Evolutionary conservation across 768 basidiomycete genomes (phyloP).

Genomic region (Mycena indigotica): DNA sequence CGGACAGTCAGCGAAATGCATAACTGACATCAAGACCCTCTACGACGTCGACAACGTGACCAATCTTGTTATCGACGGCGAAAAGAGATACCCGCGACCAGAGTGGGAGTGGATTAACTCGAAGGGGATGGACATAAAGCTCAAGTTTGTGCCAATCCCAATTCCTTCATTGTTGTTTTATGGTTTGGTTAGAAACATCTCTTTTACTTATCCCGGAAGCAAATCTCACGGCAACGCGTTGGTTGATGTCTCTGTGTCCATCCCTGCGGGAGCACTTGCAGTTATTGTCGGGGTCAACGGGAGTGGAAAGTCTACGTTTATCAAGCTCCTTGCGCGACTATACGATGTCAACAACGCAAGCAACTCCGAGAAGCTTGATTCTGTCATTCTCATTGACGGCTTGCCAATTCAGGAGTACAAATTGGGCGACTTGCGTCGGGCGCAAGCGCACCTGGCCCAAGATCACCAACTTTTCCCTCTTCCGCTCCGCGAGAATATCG

Average conservation of each 20-base stretch:
- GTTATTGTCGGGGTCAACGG: slow-evolving; percentile 41
- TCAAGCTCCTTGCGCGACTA: slow-evolving; percentile 35
- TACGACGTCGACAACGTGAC: slow-evolving; percentile 24
- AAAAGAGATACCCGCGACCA: slow-evolving; percentile 26
- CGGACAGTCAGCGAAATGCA: slow-evolving; percentile 11
- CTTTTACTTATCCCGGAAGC: slow-evolving; percentile 31
- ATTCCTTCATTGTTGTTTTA: too few species aligned
- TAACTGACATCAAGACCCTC: slow-evolving; percentile 26
- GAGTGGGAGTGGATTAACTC: slow-evolving; percentile 8
- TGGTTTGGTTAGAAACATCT: too few species aligned
- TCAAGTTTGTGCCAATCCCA: slow-evolving; percentile 7
- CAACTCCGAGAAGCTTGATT: background rate
- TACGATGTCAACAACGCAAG: slow-evolving; percentile 27
- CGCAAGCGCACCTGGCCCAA: slow-evolving; percentile 39
- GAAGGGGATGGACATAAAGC: slow-evolving; percentile 22
- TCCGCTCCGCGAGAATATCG: slow-evolving; percentile 41
- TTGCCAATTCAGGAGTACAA: slow-evolving; percentile 31
- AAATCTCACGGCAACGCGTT: slow-evolving; percentile 17
- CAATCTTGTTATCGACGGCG: slow-evolving; percentile 31
- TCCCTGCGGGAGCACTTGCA: slow-evolving; percentile 31
- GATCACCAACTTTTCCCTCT: slow-evolving; percentile 39
- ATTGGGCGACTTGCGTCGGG: slow-evolving; percentile 30
- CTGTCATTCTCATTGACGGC: slow-evolving; percentile 36
- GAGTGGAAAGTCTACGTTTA: slow-evolving; percentile 34
- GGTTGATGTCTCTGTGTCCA: slow-evolving; percentile 29